Base-by-base conservation (phyloP, 108 stramenopile species). In the Schizochytrium sp. region DNA sequence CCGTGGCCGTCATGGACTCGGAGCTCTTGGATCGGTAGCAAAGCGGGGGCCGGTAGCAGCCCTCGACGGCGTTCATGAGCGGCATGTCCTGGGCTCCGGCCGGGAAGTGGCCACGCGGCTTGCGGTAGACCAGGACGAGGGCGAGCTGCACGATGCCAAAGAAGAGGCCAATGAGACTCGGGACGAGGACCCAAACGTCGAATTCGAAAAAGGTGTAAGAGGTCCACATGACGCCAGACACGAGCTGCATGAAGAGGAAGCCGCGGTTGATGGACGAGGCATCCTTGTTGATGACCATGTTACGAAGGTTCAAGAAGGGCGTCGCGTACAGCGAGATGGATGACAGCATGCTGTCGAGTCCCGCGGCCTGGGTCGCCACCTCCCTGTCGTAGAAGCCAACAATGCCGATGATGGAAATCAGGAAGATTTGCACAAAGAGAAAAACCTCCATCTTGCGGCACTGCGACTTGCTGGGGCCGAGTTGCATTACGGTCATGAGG, bases 171-270 rank as follows among this genome's bases (percentile, higher is more conserved):
- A 53, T 53, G 76, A 53, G 14, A 23, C 51, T 83, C 25, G 48
- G 48, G 76, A 83, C 6, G 18, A 83, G 8, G 76, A 83, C 51
- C 23, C 25, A 53, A 23, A 83, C 2, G 51, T 83, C 76, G 16
- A 83, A 53, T 12, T 53, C 45, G 3, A 83, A 47, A 12, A 83
- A 12, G 6, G 48, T 16, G 76, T 83, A 83, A 1, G 76, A 53
- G 28, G 76, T 53, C 76, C 76, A 83, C 76, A 83, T 83, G 48
- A 4, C 45, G 51, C 76, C 45, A 6, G 48, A 47, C 45, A 83
- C 48, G 51, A 83, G 45, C 76, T 83, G 76, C 76, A 83, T 83
- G 76, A 53, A 83, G 23, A 83, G 28, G 76, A 83, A 83, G 6
- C 76, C 63, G 10, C 41, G 25, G 63, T 69, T 69, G 63, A 69